Conservation (phyloP, 2,329 filamentous ascomycete species). For the Golovinomyces cichoracearum region DNA sequence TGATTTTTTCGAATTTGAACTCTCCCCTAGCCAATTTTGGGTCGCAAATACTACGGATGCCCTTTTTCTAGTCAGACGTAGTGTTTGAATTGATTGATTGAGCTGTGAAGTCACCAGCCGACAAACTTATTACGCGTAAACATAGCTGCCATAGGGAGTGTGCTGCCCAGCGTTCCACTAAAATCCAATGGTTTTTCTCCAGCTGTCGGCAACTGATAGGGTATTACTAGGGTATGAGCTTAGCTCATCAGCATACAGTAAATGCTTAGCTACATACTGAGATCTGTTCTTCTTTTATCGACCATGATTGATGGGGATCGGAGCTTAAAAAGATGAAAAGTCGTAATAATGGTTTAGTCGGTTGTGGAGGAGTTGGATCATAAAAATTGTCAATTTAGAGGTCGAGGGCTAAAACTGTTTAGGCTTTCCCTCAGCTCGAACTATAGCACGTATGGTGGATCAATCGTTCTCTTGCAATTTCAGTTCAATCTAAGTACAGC, state of each 20-base stretch:
- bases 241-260: background rate
- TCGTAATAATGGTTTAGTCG: no score
- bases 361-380: no score
- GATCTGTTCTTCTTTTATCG: slow-evolving; percentile 48
- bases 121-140: slow-evolving; percentile 71
- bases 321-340: no score
- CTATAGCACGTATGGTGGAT: no score
- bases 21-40: slow-evolving; percentile 55
- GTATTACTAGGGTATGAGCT: slow-evolving; percentile 38
- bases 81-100: slow-evolving; percentile 4
- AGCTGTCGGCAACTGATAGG: slow-evolving; percentile 52
- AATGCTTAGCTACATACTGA: slow-evolving; percentile 28
- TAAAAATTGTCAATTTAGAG: no score
- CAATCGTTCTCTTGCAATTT: no score
- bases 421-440: no score
- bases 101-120: slow-evolving; percentile 24
- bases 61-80: slow-evolving; percentile 20
- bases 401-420: no score
- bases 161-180: slow-evolving; percentile 43
- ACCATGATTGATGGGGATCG: background rate
- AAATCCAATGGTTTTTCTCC: slow-evolving; percentile 42
- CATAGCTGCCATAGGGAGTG: slow-evolving; percentile 86
- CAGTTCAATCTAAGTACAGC: no score
- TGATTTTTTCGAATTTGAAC: slow-evolving; percentile 36
- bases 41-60: slow-evolving; percentile 47